phyloP scores from a whole-genome alignment of 1,284 basidiomycete genomes.

The Apiotrichum laibachii region DNA sequence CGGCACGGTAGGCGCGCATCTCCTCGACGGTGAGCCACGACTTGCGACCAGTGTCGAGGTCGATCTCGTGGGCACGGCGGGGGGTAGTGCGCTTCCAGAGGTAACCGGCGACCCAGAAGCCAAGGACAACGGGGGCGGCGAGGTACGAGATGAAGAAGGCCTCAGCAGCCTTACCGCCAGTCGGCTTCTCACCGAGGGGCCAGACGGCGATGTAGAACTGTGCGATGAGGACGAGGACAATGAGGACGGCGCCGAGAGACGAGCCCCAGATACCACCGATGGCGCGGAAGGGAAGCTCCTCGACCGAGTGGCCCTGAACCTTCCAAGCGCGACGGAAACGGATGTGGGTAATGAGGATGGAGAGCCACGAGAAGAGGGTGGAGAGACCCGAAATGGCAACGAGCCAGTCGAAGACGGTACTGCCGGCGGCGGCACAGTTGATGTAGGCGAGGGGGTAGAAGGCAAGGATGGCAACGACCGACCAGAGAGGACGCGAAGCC shows the following conservation, averaged over 20 bases:
- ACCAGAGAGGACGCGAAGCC: slow-evolving; percentile 54
- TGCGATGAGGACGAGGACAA: slow-evolving; percentile 43
- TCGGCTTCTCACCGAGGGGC: slow-evolving; percentile 25
- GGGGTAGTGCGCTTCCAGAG: slow-evolving; percentile 48
- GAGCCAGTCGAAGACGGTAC: slow-evolving; percentile 51
- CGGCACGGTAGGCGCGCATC: slow-evolving; percentile 36
- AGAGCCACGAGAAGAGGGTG: slow-evolving; percentile 55
- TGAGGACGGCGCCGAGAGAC: slow-evolving; percentile 48
- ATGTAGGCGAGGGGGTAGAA: slow-evolving; percentile 52
- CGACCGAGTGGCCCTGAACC: slow-evolving; percentile 48
- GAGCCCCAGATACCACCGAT: slow-evolving; percentile 54
- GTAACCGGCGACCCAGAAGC: slow-evolving; percentile 45
- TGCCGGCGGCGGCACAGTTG: slow-evolving; percentile 41
- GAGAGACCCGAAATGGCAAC: slow-evolving; percentile 55
- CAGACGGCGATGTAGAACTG: slow-evolving; percentile 42
- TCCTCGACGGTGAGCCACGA: slow-evolving; percentile 52
- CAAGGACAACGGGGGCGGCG: slow-evolving; percentile 46
- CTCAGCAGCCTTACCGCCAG: slow-evolving; percentile 43
- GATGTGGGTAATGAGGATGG: slow-evolving; percentile 37
- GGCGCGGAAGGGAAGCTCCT: slow-evolving; percentile 52
- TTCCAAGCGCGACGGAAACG: slow-evolving; percentile 53
- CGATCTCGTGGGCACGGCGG: slow-evolving; percentile 46
- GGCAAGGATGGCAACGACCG: slow-evolving; percentile 46
- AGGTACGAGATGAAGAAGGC: slow-evolving; percentile 53
- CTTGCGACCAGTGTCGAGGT: slow-evolving; percentile 53